Evolutionary conservation across 345 rosid genomes (phyloP).

Genomic region (Firmiana major): DNA sequence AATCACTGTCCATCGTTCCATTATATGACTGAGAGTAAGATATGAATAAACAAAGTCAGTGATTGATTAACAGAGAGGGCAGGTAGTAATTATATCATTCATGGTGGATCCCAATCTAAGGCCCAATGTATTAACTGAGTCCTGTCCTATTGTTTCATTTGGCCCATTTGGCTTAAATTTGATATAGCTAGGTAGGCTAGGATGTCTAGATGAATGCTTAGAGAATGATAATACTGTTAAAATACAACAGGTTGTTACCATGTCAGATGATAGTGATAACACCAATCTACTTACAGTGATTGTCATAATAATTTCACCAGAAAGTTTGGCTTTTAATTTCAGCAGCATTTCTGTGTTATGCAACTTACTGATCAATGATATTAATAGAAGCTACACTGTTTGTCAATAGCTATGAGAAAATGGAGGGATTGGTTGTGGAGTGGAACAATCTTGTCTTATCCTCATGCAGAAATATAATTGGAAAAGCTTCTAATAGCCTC

Average conservation of each 20-base stretch:
- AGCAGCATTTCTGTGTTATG: too few relatives aligned
- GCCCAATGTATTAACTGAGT: slow-evolving; percentile 31
- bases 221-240: not conserved
- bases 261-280: slow-evolving; percentile 3
- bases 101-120: slow-evolving; percentile 23
- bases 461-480: not conserved
- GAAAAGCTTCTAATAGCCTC: not conserved
- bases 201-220: not conserved
- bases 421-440: not conserved
- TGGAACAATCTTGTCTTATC: not conserved
- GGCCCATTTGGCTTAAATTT: slow-evolving; percentile 9
- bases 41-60: slow-evolving; percentile 30
- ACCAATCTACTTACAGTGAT: not conserved
- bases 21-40: slow-evolving; percentile 25
- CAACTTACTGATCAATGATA: not conserved
- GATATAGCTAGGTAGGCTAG: not conserved
- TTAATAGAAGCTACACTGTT: not conserved
- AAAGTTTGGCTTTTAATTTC: not conserved
- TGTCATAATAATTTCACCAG: not conserved
- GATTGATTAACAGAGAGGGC: slow-evolving; percentile 19
- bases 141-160: slow-evolving; percentile 17
- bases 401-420: not conserved
- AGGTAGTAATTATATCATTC: slow-evolving; percentile 10
- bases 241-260: not conserved
- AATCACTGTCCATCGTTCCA: slow-evolving; percentile 29